A percentile compares a stretch with the other conserved stretches of the same genome.
Evolutionary conservation across 805 yeast genomes (phyloP).

Genomic region (Komagataella ulmi): DNA sequence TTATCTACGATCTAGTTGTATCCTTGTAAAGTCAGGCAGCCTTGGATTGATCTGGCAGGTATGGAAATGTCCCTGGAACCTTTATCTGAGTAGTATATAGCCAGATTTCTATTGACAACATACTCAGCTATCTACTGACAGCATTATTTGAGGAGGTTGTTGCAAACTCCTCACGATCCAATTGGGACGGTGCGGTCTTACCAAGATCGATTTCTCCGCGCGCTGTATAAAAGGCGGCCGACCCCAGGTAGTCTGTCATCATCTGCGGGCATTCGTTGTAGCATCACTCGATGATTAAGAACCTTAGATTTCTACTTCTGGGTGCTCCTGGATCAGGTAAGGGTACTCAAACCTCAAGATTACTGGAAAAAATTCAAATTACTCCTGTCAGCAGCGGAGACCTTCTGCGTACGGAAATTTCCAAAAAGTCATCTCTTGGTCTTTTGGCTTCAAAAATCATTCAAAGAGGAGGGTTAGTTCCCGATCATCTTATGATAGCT

Average conservation of each 20-base stretch:
- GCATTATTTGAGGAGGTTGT: no score
- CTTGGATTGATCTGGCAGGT: no score
- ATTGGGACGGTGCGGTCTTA: no score
- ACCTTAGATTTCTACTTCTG: slow-evolving; percentile 56
- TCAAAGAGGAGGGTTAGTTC: slow-evolving; percentile 52
- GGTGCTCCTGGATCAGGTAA: slow-evolving; percentile 98
- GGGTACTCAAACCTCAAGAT: slow-evolving; percentile 71
- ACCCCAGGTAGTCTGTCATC: neutral
- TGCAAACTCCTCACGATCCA: neutral
- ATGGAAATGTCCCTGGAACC: no score
- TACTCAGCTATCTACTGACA: neutral
- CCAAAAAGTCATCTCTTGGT: slow-evolving; percentile 40
- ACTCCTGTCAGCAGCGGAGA: slow-evolving; percentile 75
- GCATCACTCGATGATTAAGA: slow-evolving; percentile 11
- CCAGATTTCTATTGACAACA: no score
- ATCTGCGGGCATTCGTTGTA: neutral
- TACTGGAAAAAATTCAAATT: slow-evolving; percentile 43
- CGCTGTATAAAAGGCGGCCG: neutral
- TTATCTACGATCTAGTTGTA: neutral
- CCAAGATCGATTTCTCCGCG: neutral
- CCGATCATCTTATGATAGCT: slow-evolving; percentile 55
- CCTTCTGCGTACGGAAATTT: slow-evolving; percentile 56
- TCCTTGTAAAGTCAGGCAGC: neutral
- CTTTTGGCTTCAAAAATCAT: slow-evolving; percentile 41
- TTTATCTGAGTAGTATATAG: no score